Conservation (phyloP, 2,329 filamentous ascomycete genomes). For the Pseudocercospora pini-densiflorae region DNA sequence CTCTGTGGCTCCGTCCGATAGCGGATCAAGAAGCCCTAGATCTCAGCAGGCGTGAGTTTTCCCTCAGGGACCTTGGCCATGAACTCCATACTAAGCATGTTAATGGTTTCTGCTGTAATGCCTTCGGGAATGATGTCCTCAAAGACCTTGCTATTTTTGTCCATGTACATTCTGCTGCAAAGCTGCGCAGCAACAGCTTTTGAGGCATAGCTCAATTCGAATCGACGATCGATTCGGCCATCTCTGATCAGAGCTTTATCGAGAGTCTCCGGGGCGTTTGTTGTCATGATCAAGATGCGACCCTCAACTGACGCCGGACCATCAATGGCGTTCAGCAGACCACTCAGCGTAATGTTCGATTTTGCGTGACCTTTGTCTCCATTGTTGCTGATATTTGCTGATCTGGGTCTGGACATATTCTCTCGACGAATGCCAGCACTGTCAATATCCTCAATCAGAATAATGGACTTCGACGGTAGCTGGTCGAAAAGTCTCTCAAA, state of each 20-base stretch:
- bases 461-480: slow-evolving; percentile 97
- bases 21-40: slow-evolving; percentile 55
- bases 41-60: slow-evolving; percentile 54
- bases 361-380: not conserved
- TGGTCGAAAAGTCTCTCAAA: slow-evolving; percentile 97
- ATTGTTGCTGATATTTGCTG: too few relatives aligned
- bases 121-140: slow-evolving; percentile 13
- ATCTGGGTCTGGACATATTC: slow-evolving; percentile 55
- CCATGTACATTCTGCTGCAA: slow-evolving; percentile 42
- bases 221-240: slow-evolving; percentile 69
- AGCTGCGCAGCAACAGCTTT: slow-evolving; percentile 44
- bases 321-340: slow-evolving; percentile 80
- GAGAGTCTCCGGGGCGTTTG: slow-evolving; percentile 72
- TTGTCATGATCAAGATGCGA: slow-evolving; percentile 78
- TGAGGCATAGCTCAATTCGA: slow-evolving; percentile 59
- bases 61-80: slow-evolving; percentile 48
- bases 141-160: not conserved
- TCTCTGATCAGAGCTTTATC: slow-evolving; percentile 75
- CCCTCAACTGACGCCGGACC: slow-evolving; percentile 77
- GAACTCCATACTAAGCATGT: slow-evolving; percentile 49
- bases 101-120: slow-evolving; percentile 28
- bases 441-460: slow-evolving; percentile 98
- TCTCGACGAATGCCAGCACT: slow-evolving; percentile 92
- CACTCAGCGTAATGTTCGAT: slow-evolving; percentile 69
- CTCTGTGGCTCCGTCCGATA: slow-evolving; percentile 50